Evolutionary conservation across 805 yeast species (phyloP).

Genomic region (Komagataella kurtzmanii): DNA sequence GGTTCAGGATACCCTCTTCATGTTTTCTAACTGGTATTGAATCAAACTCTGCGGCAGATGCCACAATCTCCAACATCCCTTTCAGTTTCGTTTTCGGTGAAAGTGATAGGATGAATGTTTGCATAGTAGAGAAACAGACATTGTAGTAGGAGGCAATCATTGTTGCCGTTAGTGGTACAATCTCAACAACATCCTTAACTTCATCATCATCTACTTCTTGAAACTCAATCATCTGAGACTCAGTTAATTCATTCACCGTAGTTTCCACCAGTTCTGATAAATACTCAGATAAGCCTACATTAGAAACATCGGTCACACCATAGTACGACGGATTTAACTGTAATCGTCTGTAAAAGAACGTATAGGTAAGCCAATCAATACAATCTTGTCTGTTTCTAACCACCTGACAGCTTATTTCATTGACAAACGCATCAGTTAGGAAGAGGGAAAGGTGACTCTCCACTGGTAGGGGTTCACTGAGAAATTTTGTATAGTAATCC

Average conservation of each 20-base stretch:
- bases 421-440: constrained; percentile 55
- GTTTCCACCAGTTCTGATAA: constrained; percentile 75
- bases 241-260: constrained; percentile 47
- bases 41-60: constrained; percentile 66
- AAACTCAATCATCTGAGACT: constrained; percentile 49
- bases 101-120: constrained; percentile 36
- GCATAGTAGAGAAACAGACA: constrained; percentile 54
- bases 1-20: constrained; percentile 35
- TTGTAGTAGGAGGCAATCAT: constrained; percentile 66
- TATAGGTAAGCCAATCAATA: constrained; percentile 79
- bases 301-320: constrained; percentile 54
- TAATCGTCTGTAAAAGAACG: constrained; percentile 72
- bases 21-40: constrained; percentile 43
- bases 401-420: constrained; percentile 58
- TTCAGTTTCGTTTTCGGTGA: constrained; percentile 42
- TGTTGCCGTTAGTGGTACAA: constrained; percentile 56
- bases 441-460: constrained; percentile 58
- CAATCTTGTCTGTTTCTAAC: constrained; percentile 69
- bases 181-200: constrained; percentile 23
- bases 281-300: constrained; percentile 63
- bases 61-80: constrained; percentile 48
- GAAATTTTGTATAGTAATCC: constrained; percentile 56
- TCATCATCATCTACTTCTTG: constrained; percentile 17
- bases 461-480: constrained; percentile 65
- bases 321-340: constrained; percentile 81